Evolutionary conservation across 495 filamentous ascomycete genomes (phyloP).

Genomic region (Immersiella caudata): DNA sequence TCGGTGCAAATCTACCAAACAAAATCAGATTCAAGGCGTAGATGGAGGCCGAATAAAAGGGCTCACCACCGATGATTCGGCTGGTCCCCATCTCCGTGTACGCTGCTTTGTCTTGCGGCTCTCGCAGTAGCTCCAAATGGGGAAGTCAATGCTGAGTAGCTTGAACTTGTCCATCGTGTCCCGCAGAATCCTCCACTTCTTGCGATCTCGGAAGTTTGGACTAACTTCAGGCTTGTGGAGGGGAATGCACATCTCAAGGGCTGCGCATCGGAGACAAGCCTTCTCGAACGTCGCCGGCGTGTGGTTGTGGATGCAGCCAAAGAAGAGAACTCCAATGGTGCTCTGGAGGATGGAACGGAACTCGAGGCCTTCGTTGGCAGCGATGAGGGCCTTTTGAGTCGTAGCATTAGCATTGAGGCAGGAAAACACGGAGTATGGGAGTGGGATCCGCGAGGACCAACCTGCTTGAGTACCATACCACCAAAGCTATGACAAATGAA

Average conservation of each 20-base stretch:
- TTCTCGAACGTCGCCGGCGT: slow-evolving; percentile 7
- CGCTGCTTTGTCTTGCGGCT: not conserved
- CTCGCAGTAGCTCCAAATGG: slow-evolving; percentile 10
- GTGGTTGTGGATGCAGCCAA: slow-evolving; percentile 12
- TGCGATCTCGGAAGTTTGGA: not conserved
- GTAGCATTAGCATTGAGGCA: not conserved
- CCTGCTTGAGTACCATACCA: slow-evolving; percentile 9
- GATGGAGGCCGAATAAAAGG: too few species aligned
- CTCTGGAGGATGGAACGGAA: slow-evolving; percentile 1
- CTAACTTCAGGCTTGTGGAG: slow-evolving; percentile 2
- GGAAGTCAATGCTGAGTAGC: not conserved
- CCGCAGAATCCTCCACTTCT: not conserved
- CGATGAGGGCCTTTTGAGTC: not conserved
- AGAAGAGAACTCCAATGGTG: slow-evolving; percentile 14
- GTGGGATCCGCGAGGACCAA: not conserved
- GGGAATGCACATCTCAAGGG: slow-evolving; percentile 7
- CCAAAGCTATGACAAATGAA: slow-evolving; percentile 11
- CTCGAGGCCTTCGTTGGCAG: not conserved
- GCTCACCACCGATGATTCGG: too few species aligned
- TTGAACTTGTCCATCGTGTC: slow-evolving; percentile 11
- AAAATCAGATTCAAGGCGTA: not conserved
- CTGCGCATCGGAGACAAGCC: slow-evolving; percentile 1
- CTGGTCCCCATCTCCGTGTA: too few species aligned
- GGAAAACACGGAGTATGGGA: not conserved
- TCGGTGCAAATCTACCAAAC: slow-evolving; percentile 1